Evolutionary conservation across 495 filamentous ascomycete genomes (phyloP).

Genomic region (Penicillium crystallinum): DNA sequence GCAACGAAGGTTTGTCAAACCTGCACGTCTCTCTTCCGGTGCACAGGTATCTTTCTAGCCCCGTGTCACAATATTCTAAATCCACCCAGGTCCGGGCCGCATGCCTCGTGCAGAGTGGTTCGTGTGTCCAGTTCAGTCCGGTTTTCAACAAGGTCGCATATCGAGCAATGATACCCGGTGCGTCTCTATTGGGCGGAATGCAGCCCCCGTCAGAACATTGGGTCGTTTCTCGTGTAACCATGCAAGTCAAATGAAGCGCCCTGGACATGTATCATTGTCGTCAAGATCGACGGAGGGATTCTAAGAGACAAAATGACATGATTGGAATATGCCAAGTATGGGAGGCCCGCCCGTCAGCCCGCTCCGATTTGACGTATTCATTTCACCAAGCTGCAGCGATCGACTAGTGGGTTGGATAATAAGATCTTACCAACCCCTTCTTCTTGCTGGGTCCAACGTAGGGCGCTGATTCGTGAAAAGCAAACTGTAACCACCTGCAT

Average conservation of each 20-base stretch:
- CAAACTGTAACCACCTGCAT: background rate
- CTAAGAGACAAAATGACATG: background rate
- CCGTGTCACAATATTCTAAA: background rate
- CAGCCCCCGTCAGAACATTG: background rate
- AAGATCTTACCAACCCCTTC: conserved; percentile 8
- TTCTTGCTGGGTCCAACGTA: background rate
- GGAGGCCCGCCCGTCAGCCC: conserved; percentile 11
- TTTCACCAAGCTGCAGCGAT: conserved; percentile 22
- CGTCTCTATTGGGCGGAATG: conserved; percentile 11
- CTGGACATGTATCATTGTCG: background rate
- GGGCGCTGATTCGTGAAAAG: conserved; percentile 2
- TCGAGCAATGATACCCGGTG: conserved; percentile 10
- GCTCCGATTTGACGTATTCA: conserved; percentile 24
- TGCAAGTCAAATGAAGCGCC: background rate
- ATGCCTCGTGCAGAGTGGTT: conserved; percentile 1
- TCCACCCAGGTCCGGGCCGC: conserved; percentile 4
- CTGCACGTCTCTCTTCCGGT: conserved; percentile 4
- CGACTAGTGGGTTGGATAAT: conserved; percentile 15
- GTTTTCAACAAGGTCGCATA: conserved; percentile 3
- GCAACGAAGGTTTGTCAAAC: background rate
- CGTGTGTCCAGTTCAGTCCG: conserved; percentile 11
- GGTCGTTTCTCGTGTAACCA: conserved; percentile 5
- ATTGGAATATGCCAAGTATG: conserved; percentile 11
- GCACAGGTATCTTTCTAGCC: background rate
- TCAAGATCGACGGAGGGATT: background rate